Evolutionary conservation across 192 early-diverging fungal genomes (phyloP).

Genomic region (Phycomyces nitens): DNA sequence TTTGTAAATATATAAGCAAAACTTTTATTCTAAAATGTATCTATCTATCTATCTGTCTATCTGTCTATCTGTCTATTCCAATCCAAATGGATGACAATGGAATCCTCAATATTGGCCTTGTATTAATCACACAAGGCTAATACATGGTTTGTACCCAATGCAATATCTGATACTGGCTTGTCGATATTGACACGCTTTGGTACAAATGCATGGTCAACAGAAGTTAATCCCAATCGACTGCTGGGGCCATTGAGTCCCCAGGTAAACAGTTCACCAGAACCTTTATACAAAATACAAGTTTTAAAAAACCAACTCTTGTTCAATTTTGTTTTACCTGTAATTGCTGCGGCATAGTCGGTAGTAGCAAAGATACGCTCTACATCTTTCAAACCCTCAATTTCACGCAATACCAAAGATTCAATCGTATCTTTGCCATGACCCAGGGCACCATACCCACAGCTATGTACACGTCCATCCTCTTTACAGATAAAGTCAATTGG

Average conservation of each 20-base stretch:
- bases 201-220: conserved; percentile 28
- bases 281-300: conserved; percentile 6
- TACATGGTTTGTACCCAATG: conserved; percentile 30
- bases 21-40: no score
- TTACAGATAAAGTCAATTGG: background rate
- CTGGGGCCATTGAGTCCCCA: conserved; percentile 33
- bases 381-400: conserved; percentile 34
- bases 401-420: conserved; percentile 38
- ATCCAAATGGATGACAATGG: no score
- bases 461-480: conserved; percentile 53
- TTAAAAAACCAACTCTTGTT: background rate
- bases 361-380: conserved; percentile 52
- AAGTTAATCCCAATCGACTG: conserved; percentile 34
- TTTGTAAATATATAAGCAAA: no score
- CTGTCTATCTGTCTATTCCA: no score
- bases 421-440: conserved; percentile 46
- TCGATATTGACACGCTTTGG: conserved; percentile 24
- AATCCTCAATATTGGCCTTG: no score
- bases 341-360: conserved; percentile 59
- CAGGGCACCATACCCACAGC: conserved; percentile 66
- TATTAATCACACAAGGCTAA: conserved; percentile 16
- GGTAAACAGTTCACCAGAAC: conserved; percentile 30
- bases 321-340: conserved; percentile 36
- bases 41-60: no score
- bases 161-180: conserved; percentile 12